These are phyloP conservation scores for Globisporangium parvum DNA, from an alignment of 352 stramenopile genomes.

Conservation along the genomic window DNA sequence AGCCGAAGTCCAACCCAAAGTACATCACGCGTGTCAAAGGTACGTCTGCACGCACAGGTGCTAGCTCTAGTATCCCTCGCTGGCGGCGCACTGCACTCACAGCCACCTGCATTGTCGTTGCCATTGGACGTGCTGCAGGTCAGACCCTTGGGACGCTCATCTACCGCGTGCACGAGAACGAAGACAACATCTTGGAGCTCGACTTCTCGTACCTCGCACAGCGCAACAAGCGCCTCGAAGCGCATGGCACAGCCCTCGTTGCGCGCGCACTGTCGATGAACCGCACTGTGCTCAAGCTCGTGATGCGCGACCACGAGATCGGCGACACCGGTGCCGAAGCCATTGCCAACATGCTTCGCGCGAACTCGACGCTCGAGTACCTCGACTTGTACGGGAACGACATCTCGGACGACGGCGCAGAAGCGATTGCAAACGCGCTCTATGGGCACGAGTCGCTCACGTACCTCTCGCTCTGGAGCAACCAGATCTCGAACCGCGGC, in stretches of 20 bases:
- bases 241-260: conserved; percentile 48
- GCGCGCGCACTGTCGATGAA: conserved; percentile 63
- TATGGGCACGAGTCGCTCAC: conserved; percentile 67
- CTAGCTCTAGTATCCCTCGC: background rate
- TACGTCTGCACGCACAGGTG: conserved; percentile 1
- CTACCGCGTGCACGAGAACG: conserved; percentile 47
- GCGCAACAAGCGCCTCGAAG: conserved; percentile 47
- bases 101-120: background rate
- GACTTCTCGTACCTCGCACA: conserved; percentile 60
- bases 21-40: conserved; percentile 19
- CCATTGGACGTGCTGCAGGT: conserved; percentile 18
- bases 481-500: conserved; percentile 54
- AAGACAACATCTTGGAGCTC: conserved; percentile 56
- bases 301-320: conserved; percentile 66
- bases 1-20: conserved; percentile 13
- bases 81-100: no score
- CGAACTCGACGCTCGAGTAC: conserved; percentile 60
- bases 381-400: conserved; percentile 65
- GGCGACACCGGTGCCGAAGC: conserved; percentile 52
- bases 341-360: conserved; percentile 65
- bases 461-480: conserved; percentile 49
- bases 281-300: conserved; percentile 48
- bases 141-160: conserved; percentile 52
- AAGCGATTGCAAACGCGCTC: conserved; percentile 56
- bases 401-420: conserved; percentile 54